phyloP scores from a whole-genome alignment of 2,329 filamentous ascomycete species.

The Talaromyces pinophilus region DNA sequence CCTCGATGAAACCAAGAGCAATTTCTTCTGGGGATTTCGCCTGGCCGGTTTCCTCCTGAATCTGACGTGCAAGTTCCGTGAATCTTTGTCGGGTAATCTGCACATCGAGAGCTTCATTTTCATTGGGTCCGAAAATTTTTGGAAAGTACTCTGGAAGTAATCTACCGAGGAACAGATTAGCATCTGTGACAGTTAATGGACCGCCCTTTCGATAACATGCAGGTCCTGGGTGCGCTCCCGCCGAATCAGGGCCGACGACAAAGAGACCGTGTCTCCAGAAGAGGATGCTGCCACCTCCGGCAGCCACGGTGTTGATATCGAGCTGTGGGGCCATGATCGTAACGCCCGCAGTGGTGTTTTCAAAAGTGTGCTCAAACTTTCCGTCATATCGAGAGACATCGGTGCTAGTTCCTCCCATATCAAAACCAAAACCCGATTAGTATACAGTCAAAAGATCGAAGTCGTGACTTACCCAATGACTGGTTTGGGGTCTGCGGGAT shows the following conservation, averaged over 20 bases:
- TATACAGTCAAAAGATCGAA: neutral
- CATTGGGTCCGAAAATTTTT: constrained; percentile 18
- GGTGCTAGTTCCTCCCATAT: constrained; percentile 91
- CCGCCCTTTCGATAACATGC: constrained; percentile 89
- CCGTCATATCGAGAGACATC: constrained; percentile 84
- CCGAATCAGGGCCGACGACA: constrained; percentile 85
- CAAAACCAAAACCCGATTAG: constrained; percentile 65
- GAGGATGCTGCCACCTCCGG: constrained; percentile 67
- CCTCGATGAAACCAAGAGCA: constrained; percentile 28
- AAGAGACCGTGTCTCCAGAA: constrained; percentile 87
- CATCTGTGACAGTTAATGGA: constrained; percentile 86
- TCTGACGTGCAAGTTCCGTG: constrained; percentile 43
- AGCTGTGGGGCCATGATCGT: constrained; percentile 90
- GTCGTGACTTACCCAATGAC: constrained; percentile 46
- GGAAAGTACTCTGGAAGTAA: constrained; percentile 73
- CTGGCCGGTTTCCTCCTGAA: constrained; percentile 40
- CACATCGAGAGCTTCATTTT: constrained; percentile 40
- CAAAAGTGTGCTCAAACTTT: constrained; percentile 86
- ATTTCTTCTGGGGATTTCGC: constrained; percentile 30
- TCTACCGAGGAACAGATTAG: constrained; percentile 81
- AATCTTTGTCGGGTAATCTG: constrained; percentile 46
- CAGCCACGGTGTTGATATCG: constrained; percentile 91
- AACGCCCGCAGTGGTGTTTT: constrained; percentile 85
- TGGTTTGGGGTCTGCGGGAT: constrained; percentile 72
- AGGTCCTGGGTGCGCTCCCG: constrained; percentile 83